phyloP scores from a whole-genome alignment of 2,329 filamentous ascomycete genomes.

The Phaeosphaeria sp. region DNA sequence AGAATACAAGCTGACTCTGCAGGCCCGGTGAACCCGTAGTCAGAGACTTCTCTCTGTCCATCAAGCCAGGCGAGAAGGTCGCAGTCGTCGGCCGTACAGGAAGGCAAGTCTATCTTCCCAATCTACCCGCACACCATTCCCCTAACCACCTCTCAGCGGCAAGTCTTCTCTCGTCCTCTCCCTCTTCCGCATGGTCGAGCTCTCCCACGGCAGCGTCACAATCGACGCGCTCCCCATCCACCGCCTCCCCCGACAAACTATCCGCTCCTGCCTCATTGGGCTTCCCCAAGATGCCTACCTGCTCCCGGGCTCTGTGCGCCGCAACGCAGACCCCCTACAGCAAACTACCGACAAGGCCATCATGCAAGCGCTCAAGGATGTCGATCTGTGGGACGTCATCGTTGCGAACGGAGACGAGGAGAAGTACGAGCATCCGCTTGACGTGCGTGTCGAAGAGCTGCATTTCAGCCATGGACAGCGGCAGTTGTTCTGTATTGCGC shows the following conservation, averaged over 20 bases:
- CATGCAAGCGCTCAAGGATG: constrained; percentile 53
- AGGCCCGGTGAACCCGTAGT: constrained; percentile 48
- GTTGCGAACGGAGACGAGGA: constrained; percentile 37
- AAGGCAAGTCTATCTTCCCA: constrained; percentile 38
- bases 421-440: constrained; percentile 41
- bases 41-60: constrained; percentile 54
- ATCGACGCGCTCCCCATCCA: constrained; percentile 58
- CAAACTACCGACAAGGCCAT: constrained; percentile 49
- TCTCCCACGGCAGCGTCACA: constrained; percentile 50
- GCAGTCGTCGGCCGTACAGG: constrained; percentile 62
- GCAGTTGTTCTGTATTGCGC: constrained; percentile 68
- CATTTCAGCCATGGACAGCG: constrained; percentile 60
- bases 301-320: constrained; percentile 55
- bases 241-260: constrained; percentile 49
- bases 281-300: constrained; percentile 62
- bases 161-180: constrained; percentile 59
- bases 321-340: constrained; percentile 56
- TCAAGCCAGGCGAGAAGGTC: constrained; percentile 57
- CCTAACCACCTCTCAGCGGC: constrained; percentile 49
- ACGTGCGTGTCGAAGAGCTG: constrained; percentile 39
- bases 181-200: constrained; percentile 58
- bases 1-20: not conserved
- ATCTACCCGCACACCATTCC: not conserved
- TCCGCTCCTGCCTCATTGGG: constrained; percentile 56
- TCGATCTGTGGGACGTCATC: constrained; percentile 53